Evolutionary conservation across 768 basidiomycete species (phyloP).

Genomic region (Candolleomyces efflorescens): DNA sequence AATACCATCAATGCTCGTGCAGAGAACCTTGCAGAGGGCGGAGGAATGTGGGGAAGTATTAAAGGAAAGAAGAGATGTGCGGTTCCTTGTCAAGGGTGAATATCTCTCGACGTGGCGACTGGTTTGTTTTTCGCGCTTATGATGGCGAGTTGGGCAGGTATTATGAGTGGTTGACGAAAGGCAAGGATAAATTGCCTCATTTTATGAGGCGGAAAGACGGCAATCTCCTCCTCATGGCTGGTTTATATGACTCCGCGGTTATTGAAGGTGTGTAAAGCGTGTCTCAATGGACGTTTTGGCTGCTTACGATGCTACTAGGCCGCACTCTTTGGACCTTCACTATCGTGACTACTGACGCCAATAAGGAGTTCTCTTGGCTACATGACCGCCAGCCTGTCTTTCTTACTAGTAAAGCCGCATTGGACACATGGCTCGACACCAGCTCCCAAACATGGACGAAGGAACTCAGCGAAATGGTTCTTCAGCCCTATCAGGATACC

Average conservation of each 20-base stretch:
- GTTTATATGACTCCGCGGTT: constrained; percentile 74
- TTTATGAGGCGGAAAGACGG: constrained; percentile 69
- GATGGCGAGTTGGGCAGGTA: constrained; percentile 47
- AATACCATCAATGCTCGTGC: constrained; percentile 90
- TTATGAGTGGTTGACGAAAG: constrained; percentile 92
- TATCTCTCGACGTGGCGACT: too few species aligned
- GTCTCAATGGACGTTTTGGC: neutral
- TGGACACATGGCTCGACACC: constrained; percentile 79
- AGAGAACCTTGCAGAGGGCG: constrained; percentile 71
- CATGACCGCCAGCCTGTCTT: constrained; percentile 90
- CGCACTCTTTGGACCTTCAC: constrained; percentile 74
- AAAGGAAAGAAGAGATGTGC: constrained; percentile 82
- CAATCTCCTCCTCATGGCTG: constrained; percentile 79
- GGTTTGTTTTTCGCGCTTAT: neutral
- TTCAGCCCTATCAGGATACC: constrained; percentile 49
- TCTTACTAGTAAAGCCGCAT: constrained; percentile 54
- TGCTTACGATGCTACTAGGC: constrained; percentile 28
- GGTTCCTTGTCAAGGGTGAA: constrained; percentile 57
- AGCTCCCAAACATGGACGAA: constrained; percentile 60
- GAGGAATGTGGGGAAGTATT: constrained; percentile 83
- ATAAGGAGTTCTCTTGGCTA: constrained; percentile 74
- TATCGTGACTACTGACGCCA: constrained; percentile 81
- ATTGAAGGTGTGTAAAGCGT: constrained; percentile 50
- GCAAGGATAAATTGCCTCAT: constrained; percentile 74
- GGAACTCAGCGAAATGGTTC: constrained; percentile 53